Evolutionary conservation across 2,329 filamentous ascomycete species (phyloP).

Genomic region (Clonostachys rosea): DNA sequence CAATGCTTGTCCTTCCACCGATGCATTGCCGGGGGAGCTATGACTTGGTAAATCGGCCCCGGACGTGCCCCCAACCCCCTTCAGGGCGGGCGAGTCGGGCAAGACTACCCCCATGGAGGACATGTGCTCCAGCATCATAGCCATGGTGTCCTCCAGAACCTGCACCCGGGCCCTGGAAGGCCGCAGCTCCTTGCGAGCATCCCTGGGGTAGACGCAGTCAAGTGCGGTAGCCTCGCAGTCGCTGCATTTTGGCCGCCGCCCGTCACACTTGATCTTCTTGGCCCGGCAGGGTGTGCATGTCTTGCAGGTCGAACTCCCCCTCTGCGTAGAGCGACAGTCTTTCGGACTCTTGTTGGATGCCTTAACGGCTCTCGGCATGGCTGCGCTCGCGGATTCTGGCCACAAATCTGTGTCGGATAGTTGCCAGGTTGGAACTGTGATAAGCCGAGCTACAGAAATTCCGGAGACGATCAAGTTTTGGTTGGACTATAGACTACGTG

Average conservation of each 20-base stretch:
- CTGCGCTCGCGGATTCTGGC: no score
- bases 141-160: conserved; percentile 19
- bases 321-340: not conserved
- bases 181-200: conserved; percentile 21
- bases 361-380: no score
- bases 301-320: conserved; percentile 25
- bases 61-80: no score
- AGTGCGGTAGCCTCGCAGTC: conserved; percentile 19
- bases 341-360: no score
- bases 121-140: conserved; percentile 23
- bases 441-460: no score
- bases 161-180: conserved; percentile 21
- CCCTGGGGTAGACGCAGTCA: conserved; percentile 23
- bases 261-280: conserved; percentile 28
- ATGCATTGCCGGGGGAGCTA: not conserved
- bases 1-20: no score
- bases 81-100: not conserved
- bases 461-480: no score
- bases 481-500: no score
- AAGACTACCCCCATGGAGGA: conserved; percentile 19
- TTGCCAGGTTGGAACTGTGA: no score
- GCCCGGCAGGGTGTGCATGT: conserved; percentile 26
- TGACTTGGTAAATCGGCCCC: no score
- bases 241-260: conserved; percentile 20
- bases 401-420: no score